Base-by-base conservation (phyloP, 129 eudicot genomes). In the Oenanthe sinensis region DNA sequence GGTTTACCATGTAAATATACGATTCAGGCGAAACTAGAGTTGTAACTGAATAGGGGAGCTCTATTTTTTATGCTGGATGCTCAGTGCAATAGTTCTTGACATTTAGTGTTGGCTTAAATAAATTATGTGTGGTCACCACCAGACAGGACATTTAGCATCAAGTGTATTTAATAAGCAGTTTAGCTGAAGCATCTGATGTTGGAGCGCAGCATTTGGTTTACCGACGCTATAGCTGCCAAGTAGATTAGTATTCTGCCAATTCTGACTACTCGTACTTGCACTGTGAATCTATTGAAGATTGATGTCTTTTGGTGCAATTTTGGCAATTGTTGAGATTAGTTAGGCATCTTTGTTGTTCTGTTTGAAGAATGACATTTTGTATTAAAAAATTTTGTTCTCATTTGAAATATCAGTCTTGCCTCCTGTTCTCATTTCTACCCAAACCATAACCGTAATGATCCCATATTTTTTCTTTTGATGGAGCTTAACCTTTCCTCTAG, bases 1-100 rank as follows among this genome's bases (percentile, higher is more conserved):
- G 73, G 54, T 77, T 45, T 77, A 60, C 68, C 28, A 12, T 60
- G 16, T 37, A 39, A 77, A 58, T 40, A 49, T 77, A 19, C 55
- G 40, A 40, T 65, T 55, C 5, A 40, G 50, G 67, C 67, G 43
- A 60, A 39, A 42, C 19, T 45, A 40, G 39, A 42, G 40, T 7
- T n/a, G 40, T 19, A 33, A 63, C n/a, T 54, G 9, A 40, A 54
- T 11, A 42, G 70, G 52, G 52, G 52, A 52, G 50, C 75, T 37
- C 24, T 9, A 60, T 28, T 42, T 37, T 71, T 48, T 77, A 14
- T 77, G 26, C 47, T 77, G 12, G 55, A 16, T 28, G 33, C 71
- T 39, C 28, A 24, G 79, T 68, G 42, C 68, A 46, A 20, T 54
- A 37, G 43, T 14, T 6, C 16, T 49, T 16, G 20, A 17, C 19